Evolutionary conservation across 108 stramenopile genomes (phyloP).

Genomic region (Skeletonema potamos): DNA sequence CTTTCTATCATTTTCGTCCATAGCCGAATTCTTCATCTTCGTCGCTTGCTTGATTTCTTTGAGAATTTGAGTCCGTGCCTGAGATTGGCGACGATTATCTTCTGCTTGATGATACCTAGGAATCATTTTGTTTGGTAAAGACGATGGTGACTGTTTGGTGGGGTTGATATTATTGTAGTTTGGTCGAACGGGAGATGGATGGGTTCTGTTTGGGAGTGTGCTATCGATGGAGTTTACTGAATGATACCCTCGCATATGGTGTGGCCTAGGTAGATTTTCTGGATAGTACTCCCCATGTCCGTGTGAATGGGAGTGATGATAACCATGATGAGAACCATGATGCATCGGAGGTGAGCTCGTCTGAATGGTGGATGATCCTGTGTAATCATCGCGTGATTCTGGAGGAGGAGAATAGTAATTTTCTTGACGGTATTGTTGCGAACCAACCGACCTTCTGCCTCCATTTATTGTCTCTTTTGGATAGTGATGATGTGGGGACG

Average conservation of each 20-base stretch:
- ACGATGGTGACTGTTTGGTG: neutral
- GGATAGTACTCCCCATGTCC: neutral
- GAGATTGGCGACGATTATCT: conserved; percentile 25
- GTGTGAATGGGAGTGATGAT: conserved; percentile 2
- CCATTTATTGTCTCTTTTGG: neutral
- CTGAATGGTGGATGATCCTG: conserved; percentile 31
- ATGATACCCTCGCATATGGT: neutral
- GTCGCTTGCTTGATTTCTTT: conserved; percentile 49
- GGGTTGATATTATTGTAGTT: neutral
- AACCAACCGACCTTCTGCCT: neutral
- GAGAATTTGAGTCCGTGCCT: conserved; percentile 47
- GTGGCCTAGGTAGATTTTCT: neutral
- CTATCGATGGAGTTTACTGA: neutral
- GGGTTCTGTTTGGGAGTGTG: neutral
- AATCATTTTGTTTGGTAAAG: neutral
- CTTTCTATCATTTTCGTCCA: conserved; percentile 28
- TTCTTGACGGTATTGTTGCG: neutral
- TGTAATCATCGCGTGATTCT: conserved; percentile 34
- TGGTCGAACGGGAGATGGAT: neutral
- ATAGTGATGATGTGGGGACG: neutral
- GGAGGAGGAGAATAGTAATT: neutral
- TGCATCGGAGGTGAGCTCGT: neutral
- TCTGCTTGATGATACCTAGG: conserved; percentile 10
- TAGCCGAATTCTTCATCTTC: conserved; percentile 39
- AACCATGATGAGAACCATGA: conserved; percentile 1